Percentiles rank a stretch among this genome's conserved stretches.
Evolutionary conservation across 257 asterid genomes (phyloP).

Genomic region (Phtheirospermum japonicum): DNA sequence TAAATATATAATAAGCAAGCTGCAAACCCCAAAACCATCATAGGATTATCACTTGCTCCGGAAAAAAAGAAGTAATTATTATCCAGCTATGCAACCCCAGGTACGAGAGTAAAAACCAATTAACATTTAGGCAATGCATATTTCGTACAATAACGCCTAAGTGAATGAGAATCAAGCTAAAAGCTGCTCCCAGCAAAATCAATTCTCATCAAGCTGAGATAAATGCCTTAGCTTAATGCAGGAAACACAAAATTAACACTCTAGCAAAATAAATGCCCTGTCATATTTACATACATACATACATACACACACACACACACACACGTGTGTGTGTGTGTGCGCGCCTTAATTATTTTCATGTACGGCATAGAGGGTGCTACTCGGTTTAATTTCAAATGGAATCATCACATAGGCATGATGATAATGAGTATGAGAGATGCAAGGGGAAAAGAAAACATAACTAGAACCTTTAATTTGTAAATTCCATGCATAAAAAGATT

Average conservation of each 20-base stretch:
- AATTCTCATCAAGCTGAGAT: constrained; percentile 5
- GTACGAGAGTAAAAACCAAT: too few species aligned
- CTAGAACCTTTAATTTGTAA: not conserved
- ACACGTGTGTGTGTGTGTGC: too few species aligned
- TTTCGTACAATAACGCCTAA: too few species aligned
- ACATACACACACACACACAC: too few species aligned
- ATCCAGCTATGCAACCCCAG: not conserved
- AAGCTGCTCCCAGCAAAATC: not conserved
- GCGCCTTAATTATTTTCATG: too few species aligned
- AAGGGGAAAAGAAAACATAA: not conserved
- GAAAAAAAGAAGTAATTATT: not conserved
- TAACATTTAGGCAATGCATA: too few species aligned
- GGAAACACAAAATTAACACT: not conserved
- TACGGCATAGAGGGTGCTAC: too few species aligned
- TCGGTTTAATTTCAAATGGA: too few species aligned
- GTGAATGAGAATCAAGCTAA: not conserved
- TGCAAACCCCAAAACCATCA: constrained; percentile 10
- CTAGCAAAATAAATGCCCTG: not conserved
- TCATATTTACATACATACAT: not conserved
- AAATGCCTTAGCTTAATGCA: not conserved
- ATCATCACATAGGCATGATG: too few species aligned
- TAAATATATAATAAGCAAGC: constrained; percentile 4
- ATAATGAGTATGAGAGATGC: too few species aligned
- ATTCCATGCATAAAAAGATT: constrained; percentile 3
- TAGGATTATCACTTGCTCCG: not conserved